These are phyloP conservation scores for Diaporthe sp. DNA, from an alignment of 2,329 filamentous ascomycete species.

Conservation along the genomic window DNA sequence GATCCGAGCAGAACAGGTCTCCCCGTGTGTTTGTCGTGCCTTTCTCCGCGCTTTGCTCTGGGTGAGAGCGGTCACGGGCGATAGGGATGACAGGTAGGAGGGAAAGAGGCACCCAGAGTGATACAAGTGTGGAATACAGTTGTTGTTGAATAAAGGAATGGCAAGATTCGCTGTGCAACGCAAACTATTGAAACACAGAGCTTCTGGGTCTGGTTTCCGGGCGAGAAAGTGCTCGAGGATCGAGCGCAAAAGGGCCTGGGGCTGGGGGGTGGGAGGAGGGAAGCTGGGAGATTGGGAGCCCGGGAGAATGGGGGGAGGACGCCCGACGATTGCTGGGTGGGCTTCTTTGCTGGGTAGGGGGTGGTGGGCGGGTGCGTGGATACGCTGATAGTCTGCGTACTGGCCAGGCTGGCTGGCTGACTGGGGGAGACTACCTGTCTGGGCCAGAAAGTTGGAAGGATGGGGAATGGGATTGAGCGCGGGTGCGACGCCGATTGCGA, in stretches of 20 bases:
- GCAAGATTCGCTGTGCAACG: constrained; percentile 2
- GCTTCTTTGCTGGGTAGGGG: constrained; percentile 21
- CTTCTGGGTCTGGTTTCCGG: constrained; percentile 33
- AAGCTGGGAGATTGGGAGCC: constrained; percentile 15
- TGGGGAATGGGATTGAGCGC: constrained; percentile 37
- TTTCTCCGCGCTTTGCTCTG: constrained; percentile 23
- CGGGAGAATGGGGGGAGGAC: constrained; percentile 35
- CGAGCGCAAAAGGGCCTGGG: constrained; percentile 39
- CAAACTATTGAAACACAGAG: constrained; percentile 39
- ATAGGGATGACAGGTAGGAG: constrained; percentile 21
- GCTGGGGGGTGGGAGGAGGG: constrained; percentile 22
- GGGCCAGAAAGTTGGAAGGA: constrained; percentile 26
- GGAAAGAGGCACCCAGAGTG: constrained; percentile 1
- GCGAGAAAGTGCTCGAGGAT: constrained; percentile 36
- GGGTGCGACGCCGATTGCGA: constrained; percentile 39
- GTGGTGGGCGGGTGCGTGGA: constrained; percentile 19
- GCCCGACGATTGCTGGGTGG: constrained; percentile 27
- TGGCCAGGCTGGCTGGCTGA: constrained; percentile 12
- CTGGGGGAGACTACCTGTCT: background rate
- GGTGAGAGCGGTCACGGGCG: constrained; percentile 23
- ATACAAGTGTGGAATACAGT: constrained; percentile 16
- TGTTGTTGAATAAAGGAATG: constrained; percentile 29
- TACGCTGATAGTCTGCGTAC: constrained; percentile 8
- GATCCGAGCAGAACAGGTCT: constrained; percentile 4
- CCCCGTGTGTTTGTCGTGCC: constrained; percentile 16